Evolutionary conservation across 2,329 filamentous ascomycete species (phyloP), one percentile per base, ranked within the genome.

Genomic region (Talaromyces marneffei): DNA sequence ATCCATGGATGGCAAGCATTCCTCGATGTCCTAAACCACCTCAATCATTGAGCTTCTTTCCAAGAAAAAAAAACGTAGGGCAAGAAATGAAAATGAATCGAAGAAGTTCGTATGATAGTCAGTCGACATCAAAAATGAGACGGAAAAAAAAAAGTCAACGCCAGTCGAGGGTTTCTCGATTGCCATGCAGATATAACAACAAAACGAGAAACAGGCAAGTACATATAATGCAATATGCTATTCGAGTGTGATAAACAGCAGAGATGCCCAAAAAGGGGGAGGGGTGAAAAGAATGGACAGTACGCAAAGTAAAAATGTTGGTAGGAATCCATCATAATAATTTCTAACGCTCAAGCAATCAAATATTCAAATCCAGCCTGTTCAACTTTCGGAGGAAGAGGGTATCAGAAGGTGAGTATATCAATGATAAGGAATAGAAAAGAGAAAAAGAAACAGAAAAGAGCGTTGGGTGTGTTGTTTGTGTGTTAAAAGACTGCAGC

Each of bases 401-500:
- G 56, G 56, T 58, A 58, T 58, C 56, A 58, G 59, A 25, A 40
- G 33, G 25, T 18, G 20, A 60, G 29, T 33, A n/a, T 52, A 33
- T 52, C 29, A 52, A 33, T 52, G 29, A 33, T 52, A 20, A 58
- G 20, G 16, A 29, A 48, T 33, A 25, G 9, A 31, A 8, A 40
- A 40, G 23, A 18, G n/a, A 60, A 16, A 40, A 20, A 29, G 20
- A 53, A 46, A 50, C 53, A 58, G 59, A 52, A 46, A 62, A 52
- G 20, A 57, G 59, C 33, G 48, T 52, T 52, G 48, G 35, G 7
- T 33, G n/a, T 33, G 18, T 50, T 9, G 27, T n/a, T 14, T 16
- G 10, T 14, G 42, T 44, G n/a, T 75, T 74, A 96, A 72, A 97
- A 96, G 56, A 91, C 89, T 54, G 92, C 89, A 29, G 91, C 91